phyloP scores from a whole-genome alignment of 768 basidiomycete genomes.

The Agrocybe pediades region DNA sequence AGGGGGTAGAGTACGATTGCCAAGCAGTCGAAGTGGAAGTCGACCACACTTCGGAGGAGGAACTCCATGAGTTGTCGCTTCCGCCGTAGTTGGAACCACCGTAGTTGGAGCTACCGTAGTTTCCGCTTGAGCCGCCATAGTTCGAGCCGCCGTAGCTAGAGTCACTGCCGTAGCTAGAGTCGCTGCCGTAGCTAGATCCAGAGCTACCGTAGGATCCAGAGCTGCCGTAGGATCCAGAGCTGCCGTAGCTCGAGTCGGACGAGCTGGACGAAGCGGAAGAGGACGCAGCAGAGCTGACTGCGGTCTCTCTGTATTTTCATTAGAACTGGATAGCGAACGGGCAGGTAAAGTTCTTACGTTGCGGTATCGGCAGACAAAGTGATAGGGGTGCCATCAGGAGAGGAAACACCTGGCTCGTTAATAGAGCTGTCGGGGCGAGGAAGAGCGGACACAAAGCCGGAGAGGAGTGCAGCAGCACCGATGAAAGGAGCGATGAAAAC shows the following conservation, averaged over 20 bases:
- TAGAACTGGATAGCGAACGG: background rate
- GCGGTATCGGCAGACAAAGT: conserved; percentile 41
- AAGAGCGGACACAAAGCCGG: conserved; percentile 50
- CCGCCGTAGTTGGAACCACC: conserved; percentile 1
- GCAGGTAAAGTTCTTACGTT: conserved; percentile 30
- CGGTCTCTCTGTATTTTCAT: background rate
- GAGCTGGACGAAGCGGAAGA: conserved; percentile 11
- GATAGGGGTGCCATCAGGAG: conserved; percentile 45
- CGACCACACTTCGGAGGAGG: conserved; percentile 5
- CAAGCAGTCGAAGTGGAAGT: conserved; percentile 18
- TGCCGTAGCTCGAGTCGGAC: conserved; percentile 14
- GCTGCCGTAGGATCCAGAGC: conserved; percentile 18
- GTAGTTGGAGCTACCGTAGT: conserved; percentile 13
- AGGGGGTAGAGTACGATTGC: conserved; percentile 38
- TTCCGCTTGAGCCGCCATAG: background rate
- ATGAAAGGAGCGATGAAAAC: conserved; percentile 57
- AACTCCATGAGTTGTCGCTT: conserved; percentile 4
- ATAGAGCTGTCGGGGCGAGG: conserved; percentile 45
- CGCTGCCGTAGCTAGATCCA: conserved; percentile 4
- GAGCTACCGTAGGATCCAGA: conserved; percentile 23
- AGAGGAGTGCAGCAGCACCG: conserved; percentile 54
- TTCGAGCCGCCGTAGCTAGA: conserved; percentile 19
- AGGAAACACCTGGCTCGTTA: conserved; percentile 43
- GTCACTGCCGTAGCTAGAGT: conserved; percentile 17
- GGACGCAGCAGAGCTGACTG: conserved; percentile 2